phyloP scores from a whole-genome alignment of 2,329 filamentous ascomycete genomes.

The Cercospora sojina region DNA sequence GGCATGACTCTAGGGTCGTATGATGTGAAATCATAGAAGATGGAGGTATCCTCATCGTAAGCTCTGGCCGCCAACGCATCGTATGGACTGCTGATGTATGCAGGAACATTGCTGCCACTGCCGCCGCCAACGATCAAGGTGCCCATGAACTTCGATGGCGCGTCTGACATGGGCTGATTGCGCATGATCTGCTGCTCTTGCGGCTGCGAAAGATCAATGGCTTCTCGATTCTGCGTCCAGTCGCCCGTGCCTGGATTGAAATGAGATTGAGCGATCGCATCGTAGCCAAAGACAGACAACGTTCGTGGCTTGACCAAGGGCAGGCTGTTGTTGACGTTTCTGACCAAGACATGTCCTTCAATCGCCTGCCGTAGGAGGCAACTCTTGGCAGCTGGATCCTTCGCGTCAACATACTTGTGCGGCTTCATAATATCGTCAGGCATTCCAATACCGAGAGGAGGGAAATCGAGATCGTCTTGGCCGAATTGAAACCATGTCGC shows the following conservation, averaged over 20 bases:
- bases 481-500: conserved; percentile 58
- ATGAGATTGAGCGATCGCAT: conserved; percentile 43
- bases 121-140: conserved; percentile 41
- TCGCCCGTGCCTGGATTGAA: conserved; percentile 28
- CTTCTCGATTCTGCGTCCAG: conserved; percentile 33
- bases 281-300: conserved; percentile 64
- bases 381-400: conserved; percentile 51
- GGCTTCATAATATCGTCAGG: conserved; percentile 50
- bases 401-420: conserved; percentile 56
- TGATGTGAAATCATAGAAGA: conserved; percentile 60
- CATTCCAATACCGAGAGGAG: conserved; percentile 51
- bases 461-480: conserved; percentile 48
- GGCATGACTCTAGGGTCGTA: conserved; percentile 51
- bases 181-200: conserved; percentile 37
- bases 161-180: conserved; percentile 30
- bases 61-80: conserved; percentile 39
- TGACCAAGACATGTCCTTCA: conserved; percentile 64
- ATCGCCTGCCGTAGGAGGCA: conserved; percentile 58
- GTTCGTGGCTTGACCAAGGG: conserved; percentile 53
- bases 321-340: conserved; percentile 57
- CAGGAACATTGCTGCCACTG: conserved; percentile 37
- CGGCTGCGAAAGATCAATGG: conserved; percentile 23
- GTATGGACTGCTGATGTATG: conserved; percentile 39
- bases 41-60: conserved; percentile 54
- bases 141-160: conserved; percentile 34